Percentiles rank a stretch among this genome's conserved stretches.
Evolutionary conservation across 2,329 filamentous ascomycete species (phyloP).

Genomic region (Beauveria australis): DNA sequence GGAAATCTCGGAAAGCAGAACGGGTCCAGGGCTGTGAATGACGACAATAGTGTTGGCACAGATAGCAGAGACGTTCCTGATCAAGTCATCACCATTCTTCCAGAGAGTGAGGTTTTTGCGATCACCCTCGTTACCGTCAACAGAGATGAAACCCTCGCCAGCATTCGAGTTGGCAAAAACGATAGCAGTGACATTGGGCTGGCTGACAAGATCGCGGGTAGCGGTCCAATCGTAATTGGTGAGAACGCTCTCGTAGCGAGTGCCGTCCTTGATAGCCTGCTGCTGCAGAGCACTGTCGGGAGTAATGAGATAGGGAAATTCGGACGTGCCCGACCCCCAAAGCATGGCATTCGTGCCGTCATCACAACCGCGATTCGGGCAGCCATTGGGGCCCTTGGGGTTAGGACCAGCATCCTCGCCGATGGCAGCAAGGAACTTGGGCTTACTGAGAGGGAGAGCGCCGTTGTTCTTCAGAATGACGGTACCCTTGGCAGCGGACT

Average conservation of each 20-base stretch:
- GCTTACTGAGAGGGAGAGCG: constrained; percentile 67
- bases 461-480: constrained; percentile 85
- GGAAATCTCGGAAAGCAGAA: constrained; percentile 68
- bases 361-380: constrained; percentile 56
- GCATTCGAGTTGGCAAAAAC: constrained; percentile 86
- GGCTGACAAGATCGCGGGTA: constrained; percentile 50
- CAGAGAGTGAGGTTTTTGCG: constrained; percentile 89
- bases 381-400: constrained; percentile 69
- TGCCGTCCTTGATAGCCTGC: constrained; percentile 51
- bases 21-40: constrained; percentile 76
- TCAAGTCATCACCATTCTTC: constrained; percentile 70
- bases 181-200: constrained; percentile 61
- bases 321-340: constrained; percentile 69
- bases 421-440: constrained; percentile 67
- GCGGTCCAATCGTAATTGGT: constrained; percentile 56
- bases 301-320: constrained; percentile 69
- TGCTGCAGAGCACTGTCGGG: constrained; percentile 62
- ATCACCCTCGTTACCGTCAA: constrained; percentile 80
- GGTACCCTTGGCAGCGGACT: constrained; percentile 69
- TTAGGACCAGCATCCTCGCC: constrained; percentile 78
- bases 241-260: constrained; percentile 57
- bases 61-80: constrained; percentile 67
- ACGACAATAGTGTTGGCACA: constrained; percentile 90
- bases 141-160: constrained; percentile 77
- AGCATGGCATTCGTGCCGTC: constrained; percentile 61